phyloP scores from a whole-genome alignment of 192 early-diverging fungal species.

The Gonapodya prolifera region DNA sequence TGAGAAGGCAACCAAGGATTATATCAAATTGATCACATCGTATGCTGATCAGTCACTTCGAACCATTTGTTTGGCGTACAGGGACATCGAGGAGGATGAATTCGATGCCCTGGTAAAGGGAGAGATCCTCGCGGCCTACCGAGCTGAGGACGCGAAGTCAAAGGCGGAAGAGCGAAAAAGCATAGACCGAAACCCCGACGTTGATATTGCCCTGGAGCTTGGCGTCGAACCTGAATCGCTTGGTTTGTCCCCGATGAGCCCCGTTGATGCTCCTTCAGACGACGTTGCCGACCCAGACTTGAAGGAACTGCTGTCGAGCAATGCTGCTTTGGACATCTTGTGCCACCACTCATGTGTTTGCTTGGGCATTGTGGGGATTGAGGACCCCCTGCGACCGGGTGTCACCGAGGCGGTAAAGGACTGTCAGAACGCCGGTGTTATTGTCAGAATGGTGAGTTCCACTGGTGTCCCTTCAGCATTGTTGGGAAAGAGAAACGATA shows the following conservation, averaged over 20 bases:
- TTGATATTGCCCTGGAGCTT: too few relatives aligned
- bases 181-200: too few relatives aligned
- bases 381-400: conserved; percentile 91
- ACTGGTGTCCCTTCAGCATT: too few relatives aligned
- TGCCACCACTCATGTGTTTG: conserved; percentile 53
- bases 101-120: not conserved
- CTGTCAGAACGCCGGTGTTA: conserved; percentile 83
- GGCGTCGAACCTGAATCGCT: too few relatives aligned
- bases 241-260: too few relatives aligned
- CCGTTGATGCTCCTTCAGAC: too few relatives aligned
- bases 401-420: conserved; percentile 78
- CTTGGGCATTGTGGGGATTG: conserved; percentile 85
- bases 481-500: too few relatives aligned
- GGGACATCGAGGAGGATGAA: conserved; percentile 43
- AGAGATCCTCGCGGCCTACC: conserved; percentile 8
- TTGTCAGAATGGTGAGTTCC: conserved; percentile 98
- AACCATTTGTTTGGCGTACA: conserved; percentile 78
- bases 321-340: conserved; percentile 36
- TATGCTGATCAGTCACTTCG: conserved; percentile 74
- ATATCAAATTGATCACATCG: conserved; percentile 41
- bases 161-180: too few relatives aligned
- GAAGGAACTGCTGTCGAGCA: too few relatives aligned
- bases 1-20: conserved; percentile 16
- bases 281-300: too few relatives aligned
- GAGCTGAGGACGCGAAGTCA: conserved; percentile 26